Percentiles rank a stretch among this genome's conserved stretches.
Evolutionary conservation across 805 yeast genomes (phyloP).

Genomic region (Kuraishia borneana): DNA sequence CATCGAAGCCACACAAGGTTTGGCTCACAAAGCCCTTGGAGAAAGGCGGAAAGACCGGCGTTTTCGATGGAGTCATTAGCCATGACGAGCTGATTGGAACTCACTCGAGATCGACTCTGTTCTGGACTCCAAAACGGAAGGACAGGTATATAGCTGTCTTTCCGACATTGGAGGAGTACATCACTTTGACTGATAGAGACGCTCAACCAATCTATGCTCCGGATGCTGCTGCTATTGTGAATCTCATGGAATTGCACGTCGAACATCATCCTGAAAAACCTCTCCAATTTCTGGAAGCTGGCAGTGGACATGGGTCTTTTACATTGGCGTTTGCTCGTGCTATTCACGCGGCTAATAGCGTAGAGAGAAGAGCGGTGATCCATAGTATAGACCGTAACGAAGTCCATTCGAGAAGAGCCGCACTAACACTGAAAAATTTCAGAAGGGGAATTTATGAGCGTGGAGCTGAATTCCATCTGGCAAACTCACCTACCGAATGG

Average conservation of each 20-base stretch:
- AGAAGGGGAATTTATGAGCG: conserved; percentile 28
- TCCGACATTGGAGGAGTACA: conserved; percentile 37
- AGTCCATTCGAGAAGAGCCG: conserved; percentile 29
- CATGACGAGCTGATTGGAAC: conserved; percentile 29
- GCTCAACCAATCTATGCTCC: conserved; percentile 42
- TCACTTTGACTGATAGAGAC: conserved; percentile 25
- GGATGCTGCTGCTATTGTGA: conserved; percentile 36
- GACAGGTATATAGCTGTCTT: conserved; percentile 21
- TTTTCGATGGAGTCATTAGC: conserved; percentile 15
- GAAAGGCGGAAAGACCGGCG: conserved; percentile 9
- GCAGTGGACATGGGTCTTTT: conserved; percentile 45
- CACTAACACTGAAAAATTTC: conserved; percentile 25
- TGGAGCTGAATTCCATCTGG: conserved; percentile 34
- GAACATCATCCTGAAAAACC: conserved; percentile 24
- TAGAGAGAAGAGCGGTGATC: conserved; percentile 29
- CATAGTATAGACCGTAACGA: conserved; percentile 32
- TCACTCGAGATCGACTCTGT: conserved; percentile 20
- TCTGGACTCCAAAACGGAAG: conserved; percentile 7
- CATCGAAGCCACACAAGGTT: conserved; percentile 13
- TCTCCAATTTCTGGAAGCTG: conserved; percentile 35
- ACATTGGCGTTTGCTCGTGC: conserved; percentile 29
- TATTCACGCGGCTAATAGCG: conserved; percentile 30
- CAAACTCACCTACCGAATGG: conserved; percentile 31
- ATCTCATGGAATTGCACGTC: conserved; percentile 32
- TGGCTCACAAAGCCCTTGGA: conserved; percentile 20